These are phyloP conservation scores for Stramenopiles sp. DNA, from an alignment of 352 stramenopile genomes.

Conservation along the genomic window DNA sequence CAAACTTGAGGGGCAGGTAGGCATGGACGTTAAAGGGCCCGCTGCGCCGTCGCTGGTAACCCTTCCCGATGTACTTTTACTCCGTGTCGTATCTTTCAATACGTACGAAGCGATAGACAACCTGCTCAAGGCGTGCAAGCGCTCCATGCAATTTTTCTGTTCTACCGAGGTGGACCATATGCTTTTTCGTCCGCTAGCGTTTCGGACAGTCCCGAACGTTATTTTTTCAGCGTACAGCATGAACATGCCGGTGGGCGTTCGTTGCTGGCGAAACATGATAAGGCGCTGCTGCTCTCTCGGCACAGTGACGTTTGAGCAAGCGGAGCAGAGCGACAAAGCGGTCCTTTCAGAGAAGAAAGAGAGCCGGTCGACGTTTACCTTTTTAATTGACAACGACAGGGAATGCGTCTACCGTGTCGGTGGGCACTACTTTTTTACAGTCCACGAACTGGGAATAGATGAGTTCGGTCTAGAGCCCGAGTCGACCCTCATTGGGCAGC, in stretches of 20 bases:
- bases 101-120: too few relatives aligned
- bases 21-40: too few relatives aligned
- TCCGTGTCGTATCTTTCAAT: too few relatives aligned
- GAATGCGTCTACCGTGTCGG: not conserved
- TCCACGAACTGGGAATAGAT: not conserved
- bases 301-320: not conserved
- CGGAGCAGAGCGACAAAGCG: not conserved
- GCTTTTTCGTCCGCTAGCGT: not conserved
- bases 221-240: not conserved
- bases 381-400: not conserved
- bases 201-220: not conserved
- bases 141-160: not conserved
- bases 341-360: slow-evolving; percentile 5
- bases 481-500: not conserved
- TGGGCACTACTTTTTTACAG: not conserved
- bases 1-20: too few relatives aligned
- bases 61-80: too few relatives aligned
- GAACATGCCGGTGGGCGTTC: not conserved
- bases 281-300: not conserved
- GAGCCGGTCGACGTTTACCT: not conserved
- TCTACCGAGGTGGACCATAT: not conserved
- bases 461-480: not conserved
- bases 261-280: not conserved
- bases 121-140: too few relatives aligned
- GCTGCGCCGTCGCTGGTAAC: too few relatives aligned